Evolutionary conservation across 345 rosid genomes (phyloP).

Genomic region (Acer saccharum): DNA sequence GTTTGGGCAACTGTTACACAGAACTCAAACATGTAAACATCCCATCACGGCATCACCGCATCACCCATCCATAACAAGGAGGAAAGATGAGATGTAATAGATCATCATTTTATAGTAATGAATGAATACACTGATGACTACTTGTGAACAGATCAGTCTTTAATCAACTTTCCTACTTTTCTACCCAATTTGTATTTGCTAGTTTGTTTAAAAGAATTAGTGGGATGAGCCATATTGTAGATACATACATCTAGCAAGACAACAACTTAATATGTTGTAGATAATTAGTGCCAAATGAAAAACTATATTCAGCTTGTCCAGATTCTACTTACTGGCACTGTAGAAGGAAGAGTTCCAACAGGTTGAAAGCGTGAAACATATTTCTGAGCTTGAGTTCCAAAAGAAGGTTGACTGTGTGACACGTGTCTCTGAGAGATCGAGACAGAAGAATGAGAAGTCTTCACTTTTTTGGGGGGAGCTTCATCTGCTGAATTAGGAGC

Average conservation of each 20-base stretch:
- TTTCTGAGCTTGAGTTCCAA: slow-evolving; percentile 11
- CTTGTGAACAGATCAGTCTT: no score
- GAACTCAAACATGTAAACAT: no score
- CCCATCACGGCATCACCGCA: no score
- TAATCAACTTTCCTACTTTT: not conserved
- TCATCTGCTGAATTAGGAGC: slow-evolving; percentile 7
- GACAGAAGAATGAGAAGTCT: slow-evolving; percentile 17
- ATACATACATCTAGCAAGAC: not conserved
- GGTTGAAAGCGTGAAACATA: slow-evolving; percentile 17
- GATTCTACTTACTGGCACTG: slow-evolving; percentile 22
- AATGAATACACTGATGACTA: no score
- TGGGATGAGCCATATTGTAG: not conserved
- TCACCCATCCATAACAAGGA: no score
- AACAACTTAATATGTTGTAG: not conserved
- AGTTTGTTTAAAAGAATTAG: not conserved
- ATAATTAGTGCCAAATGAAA: not conserved
- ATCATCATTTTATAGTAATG: no score
- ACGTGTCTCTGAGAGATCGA: slow-evolving; percentile 10
- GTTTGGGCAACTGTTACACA: no score
- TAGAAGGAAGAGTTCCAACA: slow-evolving; percentile 16
- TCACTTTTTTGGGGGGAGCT: slow-evolving; percentile 16
- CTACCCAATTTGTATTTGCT: not conserved
- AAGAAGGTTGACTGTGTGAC: slow-evolving; percentile 16
- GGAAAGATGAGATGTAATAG: no score
- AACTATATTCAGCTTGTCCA: not conserved